Evolutionary conservation across 2,329 filamentous ascomycete genomes (phyloP).

Genomic region (Calonectria montana): DNA sequence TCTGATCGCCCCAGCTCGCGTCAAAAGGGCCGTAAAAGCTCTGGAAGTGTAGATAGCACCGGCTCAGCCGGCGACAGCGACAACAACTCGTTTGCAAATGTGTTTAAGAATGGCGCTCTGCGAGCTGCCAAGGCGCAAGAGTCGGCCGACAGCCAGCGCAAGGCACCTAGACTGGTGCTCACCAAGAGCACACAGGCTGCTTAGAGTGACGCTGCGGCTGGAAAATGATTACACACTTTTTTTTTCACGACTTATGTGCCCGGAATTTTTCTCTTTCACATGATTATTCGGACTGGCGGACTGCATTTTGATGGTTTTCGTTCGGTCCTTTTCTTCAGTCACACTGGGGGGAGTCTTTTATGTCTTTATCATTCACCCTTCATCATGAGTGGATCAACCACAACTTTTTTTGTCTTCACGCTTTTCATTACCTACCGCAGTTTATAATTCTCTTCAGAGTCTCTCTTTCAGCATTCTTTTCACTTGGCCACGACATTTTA

Average conservation of each 20-base stretch:
- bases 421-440: constrained; percentile 42
- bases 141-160: constrained; percentile 74
- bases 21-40: constrained; percentile 72
- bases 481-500: constrained; percentile 46
- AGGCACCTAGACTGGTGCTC: constrained; percentile 87
- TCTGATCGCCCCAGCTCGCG: constrained; percentile 83
- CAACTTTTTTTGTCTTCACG: constrained; percentile 36
- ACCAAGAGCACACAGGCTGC: constrained; percentile 64
- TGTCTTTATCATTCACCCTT: constrained; percentile 31
- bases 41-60: constrained; percentile 74
- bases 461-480: constrained; percentile 51
- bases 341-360: constrained; percentile 39
- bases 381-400: constrained; percentile 38
- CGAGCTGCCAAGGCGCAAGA: constrained; percentile 65
- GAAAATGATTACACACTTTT: constrained; percentile 29
- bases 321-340: constrained; percentile 40
- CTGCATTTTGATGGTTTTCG: constrained; percentile 46
- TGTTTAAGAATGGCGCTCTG: constrained; percentile 71
- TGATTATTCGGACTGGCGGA: constrained; percentile 50
- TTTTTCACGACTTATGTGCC: constrained; percentile 53
- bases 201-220: constrained; percentile 39
- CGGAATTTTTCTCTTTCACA: constrained; percentile 49
- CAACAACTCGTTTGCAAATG: constrained; percentile 72
- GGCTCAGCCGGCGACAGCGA: constrained; percentile 57
- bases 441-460: constrained; percentile 55